A percentile compares a stretch with the other conserved stretches of the same genome.
Evolutionary conservation across 768 basidiomycete species (phyloP).

Genomic region (Boletus rubescentipes): DNA sequence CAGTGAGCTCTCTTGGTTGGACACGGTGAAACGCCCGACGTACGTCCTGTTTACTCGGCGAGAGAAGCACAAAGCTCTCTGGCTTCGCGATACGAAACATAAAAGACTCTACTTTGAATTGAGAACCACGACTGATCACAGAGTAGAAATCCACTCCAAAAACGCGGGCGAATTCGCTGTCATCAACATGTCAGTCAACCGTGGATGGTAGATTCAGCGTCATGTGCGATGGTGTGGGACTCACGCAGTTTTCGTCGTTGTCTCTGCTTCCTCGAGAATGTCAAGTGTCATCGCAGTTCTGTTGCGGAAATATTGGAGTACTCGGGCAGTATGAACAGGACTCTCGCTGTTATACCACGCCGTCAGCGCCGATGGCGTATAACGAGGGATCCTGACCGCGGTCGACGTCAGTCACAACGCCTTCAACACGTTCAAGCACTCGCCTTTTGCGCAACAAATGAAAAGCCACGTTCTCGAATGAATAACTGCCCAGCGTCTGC

Average conservation of each 20-base stretch:
- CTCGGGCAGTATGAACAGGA: conserved; percentile 49
- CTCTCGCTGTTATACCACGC: conserved; percentile 63
- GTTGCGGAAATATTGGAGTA: no score
- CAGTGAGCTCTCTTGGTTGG: background rate
- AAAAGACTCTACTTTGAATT: conserved; percentile 99
- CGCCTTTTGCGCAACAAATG: conserved; percentile 77
- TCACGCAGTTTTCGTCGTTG: conserved; percentile 5
- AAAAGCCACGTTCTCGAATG: conserved; percentile 88
- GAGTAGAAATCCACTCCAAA: conserved; percentile 98
- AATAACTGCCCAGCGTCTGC: conserved; percentile 71
- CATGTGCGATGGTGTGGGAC: conserved; percentile 16
- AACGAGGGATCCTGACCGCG: conserved; percentile 67
- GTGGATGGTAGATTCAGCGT: background rate
- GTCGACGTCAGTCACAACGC: background rate
- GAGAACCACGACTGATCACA: conserved; percentile 91
- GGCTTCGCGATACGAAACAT: conserved; percentile 98
- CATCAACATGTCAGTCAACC: background rate
- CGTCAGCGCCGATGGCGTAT: conserved; percentile 59
- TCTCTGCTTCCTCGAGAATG: conserved; percentile 2
- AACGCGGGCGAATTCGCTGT: conserved; percentile 93
- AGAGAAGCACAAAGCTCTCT: conserved; percentile 86
- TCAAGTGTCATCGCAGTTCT: background rate
- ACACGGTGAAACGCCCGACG: background rate
- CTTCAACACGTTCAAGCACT: conserved; percentile 11
- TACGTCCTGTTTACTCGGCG: conserved; percentile 87